Percentiles rank a stretch among this genome's conserved stretches.
Evolutionary conservation across 345 rosid genomes (phyloP).

Genomic region (Gossypium turneri): DNA sequence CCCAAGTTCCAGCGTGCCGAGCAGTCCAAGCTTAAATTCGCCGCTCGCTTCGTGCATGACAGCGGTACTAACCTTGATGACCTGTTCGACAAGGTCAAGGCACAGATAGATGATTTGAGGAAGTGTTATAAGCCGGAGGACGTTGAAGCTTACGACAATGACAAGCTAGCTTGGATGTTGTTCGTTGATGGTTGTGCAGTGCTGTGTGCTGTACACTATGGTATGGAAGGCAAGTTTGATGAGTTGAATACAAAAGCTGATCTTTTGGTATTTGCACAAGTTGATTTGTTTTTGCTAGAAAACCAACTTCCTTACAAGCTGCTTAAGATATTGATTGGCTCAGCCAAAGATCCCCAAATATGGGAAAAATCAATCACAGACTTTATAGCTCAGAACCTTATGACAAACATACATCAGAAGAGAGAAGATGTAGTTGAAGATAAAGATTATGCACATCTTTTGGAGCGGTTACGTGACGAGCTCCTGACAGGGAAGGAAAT

Average conservation of each 20-base stretch:
- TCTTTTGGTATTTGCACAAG: neutral
- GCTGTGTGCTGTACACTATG: neutral
- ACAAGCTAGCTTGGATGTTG: conserved; percentile 12
- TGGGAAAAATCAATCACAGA: neutral
- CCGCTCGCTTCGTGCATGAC: neutral
- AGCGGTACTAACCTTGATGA: neutral
- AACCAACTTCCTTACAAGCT: conserved; percentile 26
- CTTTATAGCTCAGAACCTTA: neutral
- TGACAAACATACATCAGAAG: neutral
- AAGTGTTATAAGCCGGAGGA: conserved; percentile 7
- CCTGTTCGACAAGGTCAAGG: neutral
- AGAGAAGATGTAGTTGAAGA: neutral
- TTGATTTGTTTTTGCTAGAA: conserved; percentile 29
- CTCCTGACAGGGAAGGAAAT: neutral
- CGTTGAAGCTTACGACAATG: neutral
- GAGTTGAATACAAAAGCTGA: neutral
- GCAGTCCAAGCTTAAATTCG: conserved; percentile 5
- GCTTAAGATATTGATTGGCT: neutral
- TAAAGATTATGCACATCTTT: conserved; percentile 15
- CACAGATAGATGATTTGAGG: neutral
- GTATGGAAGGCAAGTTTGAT: neutral
- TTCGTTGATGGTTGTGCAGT: conserved; percentile 12
- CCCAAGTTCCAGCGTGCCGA: neutral
- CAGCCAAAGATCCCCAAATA: neutral
- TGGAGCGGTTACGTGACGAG: conserved; percentile 5